Percentiles rank a stretch among this genome's conserved stretches.
These are phyloP conservation scores for Ophiocordyceps unilateralis DNA, from an alignment of 2,329 filamentous ascomycete species.

Conservation along the genomic window DNA sequence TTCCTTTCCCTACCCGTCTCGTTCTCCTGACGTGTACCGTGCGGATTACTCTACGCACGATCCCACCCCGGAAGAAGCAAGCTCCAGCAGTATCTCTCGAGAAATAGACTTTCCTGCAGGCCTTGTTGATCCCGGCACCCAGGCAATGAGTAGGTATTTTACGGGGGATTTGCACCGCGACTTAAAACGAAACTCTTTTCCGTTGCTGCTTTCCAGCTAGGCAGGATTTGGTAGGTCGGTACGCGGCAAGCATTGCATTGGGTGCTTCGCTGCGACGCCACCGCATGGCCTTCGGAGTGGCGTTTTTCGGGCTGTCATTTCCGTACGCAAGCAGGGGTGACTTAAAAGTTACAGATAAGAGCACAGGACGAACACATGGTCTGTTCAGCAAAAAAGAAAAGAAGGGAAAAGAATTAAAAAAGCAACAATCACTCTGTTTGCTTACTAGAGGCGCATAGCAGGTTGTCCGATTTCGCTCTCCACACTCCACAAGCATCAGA, in stretches of 20 bases:
- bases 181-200: too few species aligned
- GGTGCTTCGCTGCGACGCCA: not conserved
- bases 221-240: not conserved
- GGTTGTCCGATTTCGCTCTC: too few species aligned
- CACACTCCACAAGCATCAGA: too few species aligned
- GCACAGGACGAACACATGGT: not conserved
- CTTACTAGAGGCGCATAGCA: too few species aligned
- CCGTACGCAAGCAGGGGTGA: not conserved
- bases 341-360: not conserved
- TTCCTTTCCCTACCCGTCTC: too few species aligned
- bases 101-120: not conserved
- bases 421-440: too few species aligned
- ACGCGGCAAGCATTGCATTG: not conserved
- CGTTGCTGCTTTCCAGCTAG: not conserved
- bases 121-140: too few species aligned
- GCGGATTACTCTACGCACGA: not conserved
- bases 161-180: too few species aligned
- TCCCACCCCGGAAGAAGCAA: not conserved
- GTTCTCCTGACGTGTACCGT: too few species aligned
- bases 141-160: not conserved
- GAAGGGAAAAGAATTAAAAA: too few species aligned
- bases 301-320: not conserved
- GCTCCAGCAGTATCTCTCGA: too few species aligned
- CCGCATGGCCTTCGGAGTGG: slow-evolving; percentile 1
- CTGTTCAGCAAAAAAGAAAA: too few species aligned